Evolutionary conservation across 257 asterid genomes (phyloP), one percentile per base, ranked within the genome.

Genomic region (Solanum lycopersicoides): DNA sequence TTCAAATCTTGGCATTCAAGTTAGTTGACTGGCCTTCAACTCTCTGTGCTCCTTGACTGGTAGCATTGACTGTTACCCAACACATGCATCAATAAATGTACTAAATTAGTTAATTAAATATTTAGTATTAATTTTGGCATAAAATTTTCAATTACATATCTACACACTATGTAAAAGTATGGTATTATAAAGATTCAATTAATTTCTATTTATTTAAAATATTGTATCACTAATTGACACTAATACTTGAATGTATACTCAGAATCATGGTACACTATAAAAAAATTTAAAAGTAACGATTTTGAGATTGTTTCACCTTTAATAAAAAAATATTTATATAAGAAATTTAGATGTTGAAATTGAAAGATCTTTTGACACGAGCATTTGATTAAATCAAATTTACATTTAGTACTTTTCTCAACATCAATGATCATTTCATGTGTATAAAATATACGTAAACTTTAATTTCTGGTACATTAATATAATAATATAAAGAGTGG

Each of bases 1-100:
- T 56, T 74, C 83, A 87, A 86, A 73, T 80, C 88, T 86, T 88
- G 89, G 90, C 87, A 89, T 86, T 45, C 89, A 90, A 87, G 90
- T 80, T 80, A 30, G 89, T 89, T 91, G 91, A 83, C 86, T 39
- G 32, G 60, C 68, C 25, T 79, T 23, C 5, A 56, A 56, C 65
- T 56, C 65, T 79, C 45, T 4, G 60, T 79, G 23, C 42, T 16
- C 6, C 42, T 32, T 79, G 16, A 79, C 42, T 79, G 59, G 28
- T 47, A 80, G 85, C 65, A 50, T 82, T 50, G 20, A 50, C 30
- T 47, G 44, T 80, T 80, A 4, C 63, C 30, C 44, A 80, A 80
- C 69, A 28, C 44, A 30, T 50, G 68, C 44, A 80, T 80, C 68
- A 80, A 47, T 30, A 25, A 79, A 45, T 79, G 59, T 44, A 59